Base-by-base conservation (phyloP, 2,329 filamentous ascomycete genomes). In the Arthrobotrys pseudoclavata region DNA sequence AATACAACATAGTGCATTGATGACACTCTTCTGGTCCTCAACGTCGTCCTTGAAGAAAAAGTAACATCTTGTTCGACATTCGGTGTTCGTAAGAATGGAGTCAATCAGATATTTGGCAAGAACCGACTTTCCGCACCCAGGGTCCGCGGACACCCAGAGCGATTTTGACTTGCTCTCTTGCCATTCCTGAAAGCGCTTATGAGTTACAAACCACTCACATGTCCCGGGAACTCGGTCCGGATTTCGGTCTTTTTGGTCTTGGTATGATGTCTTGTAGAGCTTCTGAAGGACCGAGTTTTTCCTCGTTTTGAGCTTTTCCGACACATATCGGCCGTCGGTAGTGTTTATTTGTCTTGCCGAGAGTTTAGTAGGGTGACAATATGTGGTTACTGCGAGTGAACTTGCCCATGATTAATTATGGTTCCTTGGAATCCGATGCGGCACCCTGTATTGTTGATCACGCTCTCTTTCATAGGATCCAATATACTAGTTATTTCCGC, bases 71-170 rank as follows among this genome's bases (percentile, higher is more conserved):
- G 57, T 62, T 45, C 57, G 12, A 4, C 1, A 62, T 62, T 62
- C 4, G 20, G 34, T 80, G 0, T 26, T 79, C 0, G 67, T 68
- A 1, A 85, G 74, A 0, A 82, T 61, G 0, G 80, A 20, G 24
- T 86, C 84, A 0, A 84, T 80, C 0, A 86, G 76, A 45, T 82
- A 81, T 70, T 79, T 84, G 7, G 83, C 81, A 0, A 86, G 76
- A 10, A 86, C 85, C 0, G 85, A 86, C 76, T 86, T 86, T 10
- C 85, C 85, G 45, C 84, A 85, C 0, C 85, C 85, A 1, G 85
- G 85, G 68, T 85, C 83, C 12, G 84, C 85, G 24, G 85, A 85
- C 0, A 85, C 82, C 82, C 82, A 84, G 13, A 84, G 81, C 10
- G 82, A 60, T 29, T 75, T 69, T 6, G 81, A 81, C 69, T 79